Evolutionary conservation across 768 basidiomycete species (phyloP), one percentile per base, ranked within the genome.

Genomic region (Termitomyces sp.): DNA sequence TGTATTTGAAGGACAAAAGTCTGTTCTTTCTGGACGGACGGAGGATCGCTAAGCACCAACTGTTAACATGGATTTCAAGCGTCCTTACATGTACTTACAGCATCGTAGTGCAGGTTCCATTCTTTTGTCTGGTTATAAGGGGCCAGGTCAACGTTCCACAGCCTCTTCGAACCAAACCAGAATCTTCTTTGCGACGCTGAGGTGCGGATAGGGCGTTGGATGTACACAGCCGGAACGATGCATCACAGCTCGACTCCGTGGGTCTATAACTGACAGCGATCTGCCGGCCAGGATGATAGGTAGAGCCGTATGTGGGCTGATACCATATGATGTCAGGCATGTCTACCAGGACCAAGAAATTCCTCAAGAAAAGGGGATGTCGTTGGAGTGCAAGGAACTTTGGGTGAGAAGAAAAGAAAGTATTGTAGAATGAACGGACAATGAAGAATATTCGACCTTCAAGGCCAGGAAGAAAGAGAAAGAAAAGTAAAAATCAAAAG

Each of bases 81-180:
- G 53, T 30, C 16, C 35, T 42, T 32, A 24, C 30, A 5, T 2
- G 13, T 14, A 65, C 68, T 61, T 40, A 72, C 72, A 73, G 48
- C 3, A 66, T 63, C 13, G 65, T 59, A 47, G 59, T 58, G 54
- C 65, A 66, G n/a, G 51, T 59, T 22, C 63, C 66, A n/a, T 54
- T 61, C 52, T 59, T 60, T 42, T 61, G 52, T 36, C 63, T 58
- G 32, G 26, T 53, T 24, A 69, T 59, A 10, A 35, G 32, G 12
- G 69, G 68, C 65, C 64, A 65, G 20, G 68, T 62, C 8, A 60
- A 35, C 13, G 47, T 20, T 22, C 70, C 69, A 54, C 72, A 72
- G 2, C 42, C 54, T 18, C 43, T 33, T 6, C 46, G 30, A 20
- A 45, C 54, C 38, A 50, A 54, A 24, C n/a, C 51, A 20, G 35